phyloP scores from a whole-genome alignment of 805 yeast species.

The Vanderwaltozyma tropicalis region DNA sequence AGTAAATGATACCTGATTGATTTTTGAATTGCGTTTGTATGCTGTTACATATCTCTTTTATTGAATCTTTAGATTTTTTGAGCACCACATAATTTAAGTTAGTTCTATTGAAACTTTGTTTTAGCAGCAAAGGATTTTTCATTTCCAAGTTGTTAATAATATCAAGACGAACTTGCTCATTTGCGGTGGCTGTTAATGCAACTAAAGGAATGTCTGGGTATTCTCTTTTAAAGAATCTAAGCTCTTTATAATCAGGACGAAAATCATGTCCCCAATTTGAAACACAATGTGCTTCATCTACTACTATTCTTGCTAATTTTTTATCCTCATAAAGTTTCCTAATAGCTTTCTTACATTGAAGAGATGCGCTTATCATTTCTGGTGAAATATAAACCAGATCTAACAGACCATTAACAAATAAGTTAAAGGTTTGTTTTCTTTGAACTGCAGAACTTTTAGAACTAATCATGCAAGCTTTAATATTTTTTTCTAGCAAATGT shows the following conservation, averaged over 20 bases:
- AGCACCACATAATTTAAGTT: constrained; percentile 73
- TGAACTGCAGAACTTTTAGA: constrained; percentile 63
- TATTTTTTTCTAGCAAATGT: constrained; percentile 56
- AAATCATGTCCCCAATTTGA: constrained; percentile 99
- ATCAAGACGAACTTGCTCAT: constrained; percentile 79
- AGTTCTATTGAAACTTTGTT: constrained; percentile 88
- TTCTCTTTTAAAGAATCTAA: constrained; percentile 59
- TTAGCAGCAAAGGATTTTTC: constrained; percentile 52
- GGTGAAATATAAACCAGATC: constrained; percentile 86
- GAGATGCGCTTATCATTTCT: constrained; percentile 80
- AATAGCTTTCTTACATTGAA: constrained; percentile 56
- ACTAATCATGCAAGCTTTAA: constrained; percentile 82
- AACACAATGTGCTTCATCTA: constrained; percentile 97
- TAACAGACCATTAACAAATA: constrained; percentile 56
- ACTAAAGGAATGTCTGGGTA: constrained; percentile 82
- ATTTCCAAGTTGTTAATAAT: constrained; percentile 70
- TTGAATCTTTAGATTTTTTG: constrained; percentile 45
- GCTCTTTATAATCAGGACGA: constrained; percentile 85
- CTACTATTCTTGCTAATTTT: constrained; percentile 73
- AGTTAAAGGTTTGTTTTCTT: constrained; percentile 49
- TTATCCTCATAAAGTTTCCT: constrained; percentile 43
- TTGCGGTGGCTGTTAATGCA: constrained; percentile 98
- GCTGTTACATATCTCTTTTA: constrained; percentile 51
- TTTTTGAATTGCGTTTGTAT: constrained; percentile 42
- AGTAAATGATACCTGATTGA: constrained; percentile 83